Base-by-base conservation (phyloP, 2,329 filamentous ascomycete species). In the Fusarium ramigenum region DNA sequence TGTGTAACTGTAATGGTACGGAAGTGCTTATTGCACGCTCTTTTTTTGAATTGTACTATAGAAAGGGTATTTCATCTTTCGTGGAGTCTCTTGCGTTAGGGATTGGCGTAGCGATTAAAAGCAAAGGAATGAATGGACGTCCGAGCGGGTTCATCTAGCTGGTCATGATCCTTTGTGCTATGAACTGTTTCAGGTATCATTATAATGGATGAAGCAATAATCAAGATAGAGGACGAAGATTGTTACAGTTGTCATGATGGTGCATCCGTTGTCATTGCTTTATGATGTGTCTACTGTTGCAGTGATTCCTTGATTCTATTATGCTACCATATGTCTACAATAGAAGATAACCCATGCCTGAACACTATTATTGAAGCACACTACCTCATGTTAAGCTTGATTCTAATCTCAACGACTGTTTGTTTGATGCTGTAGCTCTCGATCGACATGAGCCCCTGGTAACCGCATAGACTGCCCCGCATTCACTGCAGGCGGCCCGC, bases 11-110 rank as follows among this genome's bases (percentile, higher is more conserved):
- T 57, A 64, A 46, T 57, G 32, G 42, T 46, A 37, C 54, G 30
- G 46, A 49, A 58, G 49, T 66, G 60, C 52, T 50, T 40, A 52
- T 47, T 73, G 49, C 49, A 43, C 43, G 34, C 42, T 64, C 44
- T 42, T 40, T 60, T 73, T 73, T 40, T 40, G 54, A 58, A 53
- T 60, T 76, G 69, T 73, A 75, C 59, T 75, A 67, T 76, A 77
- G 66, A 73, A 70, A 50, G 60, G 65, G 60, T 60, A 63, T 63
- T 49, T 47, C 62, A 60, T 60, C 44, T 47, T 70, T 53, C 44
- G 61, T 60, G 42, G 63, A 53, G 60, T 60, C 43, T 70, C 42
- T 75, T 70, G 46, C 69, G 49, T 60, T 46, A 50, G 16, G 66
- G 60, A 59, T 46, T 63, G 70, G 62, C 54, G 69, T 49, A 59